These are phyloP conservation scores for Naematelia encephala DNA, from an alignment of 768 basidiomycete species.

Conservation along the genomic window DNA sequence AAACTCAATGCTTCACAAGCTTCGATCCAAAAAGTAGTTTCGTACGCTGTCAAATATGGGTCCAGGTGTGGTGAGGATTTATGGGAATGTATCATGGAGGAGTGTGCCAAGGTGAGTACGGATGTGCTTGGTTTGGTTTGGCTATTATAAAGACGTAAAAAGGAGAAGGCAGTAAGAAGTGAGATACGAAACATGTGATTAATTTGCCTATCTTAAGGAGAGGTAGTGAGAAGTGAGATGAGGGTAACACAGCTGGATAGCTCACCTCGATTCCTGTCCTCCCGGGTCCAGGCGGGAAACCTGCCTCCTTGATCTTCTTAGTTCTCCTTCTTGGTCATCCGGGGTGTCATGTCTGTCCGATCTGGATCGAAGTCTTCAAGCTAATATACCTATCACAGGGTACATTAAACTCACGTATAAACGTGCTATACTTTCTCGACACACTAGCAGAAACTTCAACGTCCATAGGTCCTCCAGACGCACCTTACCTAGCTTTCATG, in stretches of 20 bases:
- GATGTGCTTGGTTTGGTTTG: not conserved
- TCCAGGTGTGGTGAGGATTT: slow-evolving; percentile 82
- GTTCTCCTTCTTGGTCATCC: too few species aligned
- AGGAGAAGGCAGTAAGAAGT: too few species aligned
- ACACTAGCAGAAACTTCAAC: slow-evolving; percentile 56
- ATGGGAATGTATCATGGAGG: slow-evolving; percentile 89
- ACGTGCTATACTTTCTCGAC: slow-evolving; percentile 86
- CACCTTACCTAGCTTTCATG: slow-evolving; percentile 72
- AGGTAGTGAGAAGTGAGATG: too few species aligned
- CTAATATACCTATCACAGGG: slow-evolving; percentile 58
- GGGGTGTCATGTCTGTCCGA: too few species aligned
- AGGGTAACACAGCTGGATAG: too few species aligned
- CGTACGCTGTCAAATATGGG: slow-evolving; percentile 79
- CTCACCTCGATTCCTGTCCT: too few species aligned
- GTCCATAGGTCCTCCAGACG: slow-evolving; percentile 44
- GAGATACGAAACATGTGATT: too few species aligned
- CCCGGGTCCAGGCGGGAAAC: too few species aligned
- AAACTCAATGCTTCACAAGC: slow-evolving; percentile 75
- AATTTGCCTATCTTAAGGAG: too few species aligned
- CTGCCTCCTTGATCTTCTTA: too few species aligned
- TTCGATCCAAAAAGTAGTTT: slow-evolving; percentile 83
- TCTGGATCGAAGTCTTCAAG: not conserved
- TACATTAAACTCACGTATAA: slow-evolving; percentile 84
- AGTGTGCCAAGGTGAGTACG: slow-evolving; percentile 71
- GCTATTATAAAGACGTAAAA: too few species aligned